Base-by-base conservation (phyloP, 2,329 filamentous ascomycete genomes). In the Penicillium hordei region DNA sequence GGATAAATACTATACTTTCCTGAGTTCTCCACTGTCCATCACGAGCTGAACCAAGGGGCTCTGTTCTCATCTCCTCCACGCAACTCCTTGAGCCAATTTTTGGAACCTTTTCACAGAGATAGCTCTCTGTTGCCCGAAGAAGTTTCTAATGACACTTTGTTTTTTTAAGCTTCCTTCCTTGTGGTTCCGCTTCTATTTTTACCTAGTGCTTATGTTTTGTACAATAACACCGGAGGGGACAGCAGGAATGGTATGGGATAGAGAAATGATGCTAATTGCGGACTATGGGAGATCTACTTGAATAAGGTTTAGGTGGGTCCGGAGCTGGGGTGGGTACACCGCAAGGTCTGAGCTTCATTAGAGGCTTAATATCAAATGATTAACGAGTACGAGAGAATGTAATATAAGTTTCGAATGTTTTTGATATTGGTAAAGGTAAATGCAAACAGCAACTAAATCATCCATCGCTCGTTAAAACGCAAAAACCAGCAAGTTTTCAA, bases 401-500 rank as follows among this genome's bases (percentile, higher is more conserved):
- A 27, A 31, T 44, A 36, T 12, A 55, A 10, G 31, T 60, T 61
- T 59, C 49, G 40, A 57, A 54, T 59, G 54, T 60, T 61, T 59
- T 61, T 61, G 48, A 36, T 23, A 54, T 61, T 59, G 57, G 39
- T 43, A 51, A 46, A 40, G 33, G 33, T 56, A 45, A 34, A 42
- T 48, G 21, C 38, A 56, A 45, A 58, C 15, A 55, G 39, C 34
- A 53, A 57, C 39, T 44, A 23, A n/a, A 51, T 44, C 39, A 62
- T 44, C 54, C 60, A 62, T 57, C 45, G 48, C 52, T 60, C 58
- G 44, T 63, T 33, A 59, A 21, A 58, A 23, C 27, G 45, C 54
- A 46, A 42, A 50, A 42, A 50, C 17, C n/a, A 42, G 19, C 48
- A 55, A 46, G 23, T 48, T 52, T 50, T 49, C 29, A 64, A 64